These are phyloP conservation scores for Mycocentrospora acerina DNA, from an alignment of 2,329 filamentous ascomycete genomes.

Conservation along the genomic window DNA sequence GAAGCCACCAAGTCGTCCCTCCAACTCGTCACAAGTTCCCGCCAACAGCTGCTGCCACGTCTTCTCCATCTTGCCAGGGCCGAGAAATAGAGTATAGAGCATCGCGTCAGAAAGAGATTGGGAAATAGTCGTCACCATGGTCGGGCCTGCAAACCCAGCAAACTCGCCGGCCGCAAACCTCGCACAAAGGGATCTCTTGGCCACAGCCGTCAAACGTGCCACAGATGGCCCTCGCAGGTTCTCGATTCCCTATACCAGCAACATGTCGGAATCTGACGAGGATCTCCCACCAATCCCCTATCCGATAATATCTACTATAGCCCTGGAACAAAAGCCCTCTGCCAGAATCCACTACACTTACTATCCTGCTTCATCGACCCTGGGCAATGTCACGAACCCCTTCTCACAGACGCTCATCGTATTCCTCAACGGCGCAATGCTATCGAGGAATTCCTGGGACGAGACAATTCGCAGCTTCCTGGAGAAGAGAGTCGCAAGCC, in stretches of 20 bases:
- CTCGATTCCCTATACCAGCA: constrained; percentile 2
- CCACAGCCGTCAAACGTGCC: constrained; percentile 1
- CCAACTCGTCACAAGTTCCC: too few relatives aligned
- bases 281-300: constrained; percentile 32
- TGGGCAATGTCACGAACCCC: constrained; percentile 27
- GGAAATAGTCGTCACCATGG: constrained; percentile 9
- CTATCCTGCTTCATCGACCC: constrained; percentile 31
- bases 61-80: too few relatives aligned
- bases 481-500: constrained; percentile 23
- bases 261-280: constrained; percentile 26
- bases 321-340: constrained; percentile 30
- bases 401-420: constrained; percentile 44
- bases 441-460: constrained; percentile 45
- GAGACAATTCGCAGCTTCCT: constrained; percentile 34
- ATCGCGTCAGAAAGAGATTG: constrained; percentile 12
- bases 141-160: constrained; percentile 7
- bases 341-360: constrained; percentile 39
- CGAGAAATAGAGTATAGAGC: background rate
- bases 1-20: too few relatives aligned
- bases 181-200: constrained; percentile 3
- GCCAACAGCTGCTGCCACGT: too few relatives aligned
- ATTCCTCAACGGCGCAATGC: constrained; percentile 49
- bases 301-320: constrained; percentile 29
- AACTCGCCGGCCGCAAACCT: constrained; percentile 17
- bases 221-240: constrained; percentile 4